phyloP scores from a whole-genome alignment of 2,329 filamentous ascomycete genomes.

The Penicillium italicum region DNA sequence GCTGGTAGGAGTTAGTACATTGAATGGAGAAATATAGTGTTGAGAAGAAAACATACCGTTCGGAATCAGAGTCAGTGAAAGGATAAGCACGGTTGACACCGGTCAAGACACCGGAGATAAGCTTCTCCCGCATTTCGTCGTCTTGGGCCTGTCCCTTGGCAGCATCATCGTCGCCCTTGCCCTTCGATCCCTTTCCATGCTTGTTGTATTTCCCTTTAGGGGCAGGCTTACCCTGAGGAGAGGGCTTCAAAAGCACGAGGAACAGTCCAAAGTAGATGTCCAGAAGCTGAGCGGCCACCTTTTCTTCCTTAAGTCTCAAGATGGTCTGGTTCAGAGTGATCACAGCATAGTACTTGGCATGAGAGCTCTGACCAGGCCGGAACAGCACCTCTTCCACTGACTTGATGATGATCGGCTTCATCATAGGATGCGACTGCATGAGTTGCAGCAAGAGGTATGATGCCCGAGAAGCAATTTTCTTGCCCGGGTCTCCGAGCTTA shows the following conservation, averaged over 20 bases:
- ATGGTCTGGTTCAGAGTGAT: constrained; percentile 98
- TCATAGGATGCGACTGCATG: constrained; percentile 80
- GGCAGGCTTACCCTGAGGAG: constrained; percentile 39
- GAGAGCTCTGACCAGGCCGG: constrained; percentile 77
- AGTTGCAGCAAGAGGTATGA: constrained; percentile 93
- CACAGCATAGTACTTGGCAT: constrained; percentile 92
- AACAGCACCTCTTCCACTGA: constrained; percentile 86
- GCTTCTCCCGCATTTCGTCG: constrained; percentile 78
- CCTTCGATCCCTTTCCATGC: constrained; percentile 52
- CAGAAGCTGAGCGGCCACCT: constrained; percentile 74
- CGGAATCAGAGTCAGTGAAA: constrained; percentile 77
- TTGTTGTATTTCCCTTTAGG: constrained; percentile 45
- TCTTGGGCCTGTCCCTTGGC: constrained; percentile 45
- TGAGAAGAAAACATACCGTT: constrained; percentile 52
- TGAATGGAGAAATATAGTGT: not conserved
- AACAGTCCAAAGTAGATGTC: constrained; percentile 93
- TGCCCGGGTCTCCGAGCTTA: constrained; percentile 91
- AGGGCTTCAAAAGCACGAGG: constrained; percentile 67
- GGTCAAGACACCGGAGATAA: constrained; percentile 85
- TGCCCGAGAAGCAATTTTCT: constrained; percentile 89
- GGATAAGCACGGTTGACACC: constrained; percentile 96
- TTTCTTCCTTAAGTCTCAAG: constrained; percentile 76
- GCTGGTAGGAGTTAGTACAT: constrained; percentile 19
- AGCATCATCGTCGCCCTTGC: constrained; percentile 39
- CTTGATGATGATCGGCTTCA: constrained; percentile 85